A percentile compares a stretch with the other conserved stretches of the same genome.
phyloP scores from a whole-genome alignment of 1,139 yeast species.

The Debaryomyces sp. region DNA sequence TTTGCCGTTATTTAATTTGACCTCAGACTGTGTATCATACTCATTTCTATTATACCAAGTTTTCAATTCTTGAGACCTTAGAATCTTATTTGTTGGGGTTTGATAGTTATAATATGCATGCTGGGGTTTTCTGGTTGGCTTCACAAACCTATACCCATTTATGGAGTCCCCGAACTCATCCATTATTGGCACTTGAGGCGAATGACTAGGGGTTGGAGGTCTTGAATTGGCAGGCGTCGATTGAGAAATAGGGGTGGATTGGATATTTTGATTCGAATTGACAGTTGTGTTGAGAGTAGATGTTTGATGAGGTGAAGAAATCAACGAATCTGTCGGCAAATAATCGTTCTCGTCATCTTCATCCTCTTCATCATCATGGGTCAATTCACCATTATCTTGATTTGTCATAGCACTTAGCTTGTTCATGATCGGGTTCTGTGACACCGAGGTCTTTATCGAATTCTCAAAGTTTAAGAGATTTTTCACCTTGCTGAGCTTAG shows the following conservation, averaged over 20 bases:
- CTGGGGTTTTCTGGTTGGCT: constrained; percentile 17
- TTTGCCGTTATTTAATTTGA: constrained; percentile 13
- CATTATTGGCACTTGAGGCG: constrained; percentile 7
- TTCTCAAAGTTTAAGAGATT: constrained; percentile 26
- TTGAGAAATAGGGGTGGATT: constrained; percentile 37
- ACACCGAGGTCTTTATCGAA: constrained; percentile 25
- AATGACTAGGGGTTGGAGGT: constrained; percentile 24
- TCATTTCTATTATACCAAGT: constrained; percentile 20
- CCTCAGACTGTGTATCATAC: constrained; percentile 3
- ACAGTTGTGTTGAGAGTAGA: constrained; percentile 12
- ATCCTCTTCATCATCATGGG: constrained; percentile 14
- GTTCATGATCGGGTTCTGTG: constrained; percentile 7
- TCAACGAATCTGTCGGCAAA: constrained; percentile 3
- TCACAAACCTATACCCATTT: constrained; percentile 40
- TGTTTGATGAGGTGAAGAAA: constrained; percentile 8
- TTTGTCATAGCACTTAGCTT: constrained; percentile 15
- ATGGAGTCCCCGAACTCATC: constrained; percentile 31
- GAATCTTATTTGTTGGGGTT: constrained; percentile 22
- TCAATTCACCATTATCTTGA: constrained; percentile 10
- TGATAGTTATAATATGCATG: constrained; percentile 20
- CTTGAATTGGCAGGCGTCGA: constrained; percentile 39
- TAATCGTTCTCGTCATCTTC: constrained; percentile 12
- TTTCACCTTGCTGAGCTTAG: constrained; percentile 18
- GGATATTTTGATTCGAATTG: constrained; percentile 10
- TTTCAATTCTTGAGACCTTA: constrained; percentile 16